phyloP scores from a whole-genome alignment of 2,329 filamentous ascomycete species.

The Botrytis paeoniae region DNA sequence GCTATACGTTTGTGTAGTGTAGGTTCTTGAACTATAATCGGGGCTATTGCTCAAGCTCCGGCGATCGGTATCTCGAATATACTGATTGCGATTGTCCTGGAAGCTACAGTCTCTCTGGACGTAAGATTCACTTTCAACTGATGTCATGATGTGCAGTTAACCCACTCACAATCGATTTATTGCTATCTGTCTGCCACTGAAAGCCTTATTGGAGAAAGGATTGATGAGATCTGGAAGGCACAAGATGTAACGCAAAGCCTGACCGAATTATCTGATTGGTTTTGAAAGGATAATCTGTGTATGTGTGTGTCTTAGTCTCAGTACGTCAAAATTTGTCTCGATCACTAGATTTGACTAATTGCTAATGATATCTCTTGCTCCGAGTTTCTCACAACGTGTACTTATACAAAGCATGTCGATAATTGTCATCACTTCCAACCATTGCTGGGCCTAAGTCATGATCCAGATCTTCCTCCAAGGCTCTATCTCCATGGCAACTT shows the following conservation, averaged over 20 bases:
- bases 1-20: background rate
- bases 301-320: background rate
- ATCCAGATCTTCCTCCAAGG: background rate
- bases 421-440: background rate
- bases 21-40: background rate
- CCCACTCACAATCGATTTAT: background rate
- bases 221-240: background rate
- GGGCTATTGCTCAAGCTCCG: background rate
- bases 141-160: background rate
- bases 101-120: background rate
- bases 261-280: background rate
- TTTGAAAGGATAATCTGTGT: background rate
- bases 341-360: background rate
- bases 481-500: background rate
- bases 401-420: background rate
- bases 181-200: background rate
- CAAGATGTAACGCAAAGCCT: background rate
- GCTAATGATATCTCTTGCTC: background rate
- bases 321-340: background rate
- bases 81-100: background rate
- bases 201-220: background rate
- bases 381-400: background rate
- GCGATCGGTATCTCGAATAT: background rate
- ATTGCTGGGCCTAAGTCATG: background rate
- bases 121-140: background rate